phyloP scores from a whole-genome alignment of 164 flowering plant species.

The Aristolochia contorta region DNA sequence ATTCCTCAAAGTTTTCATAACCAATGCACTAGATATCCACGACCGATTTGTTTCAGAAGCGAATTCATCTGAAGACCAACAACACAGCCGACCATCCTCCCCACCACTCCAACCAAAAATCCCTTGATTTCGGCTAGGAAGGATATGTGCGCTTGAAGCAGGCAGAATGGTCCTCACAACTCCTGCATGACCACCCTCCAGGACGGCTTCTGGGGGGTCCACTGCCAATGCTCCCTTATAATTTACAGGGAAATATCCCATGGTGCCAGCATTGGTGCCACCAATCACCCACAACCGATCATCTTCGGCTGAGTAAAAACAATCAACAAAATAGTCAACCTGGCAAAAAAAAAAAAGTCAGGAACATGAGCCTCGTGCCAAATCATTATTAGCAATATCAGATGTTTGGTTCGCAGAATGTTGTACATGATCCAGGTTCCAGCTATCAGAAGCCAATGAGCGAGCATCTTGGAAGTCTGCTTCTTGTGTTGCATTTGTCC shows the following conservation, averaged over 20 bases:
- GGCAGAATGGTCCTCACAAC: slow-evolving; percentile 67
- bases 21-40: slow-evolving; percentile 66
- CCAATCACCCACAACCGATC: slow-evolving; percentile 75
- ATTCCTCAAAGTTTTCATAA: slow-evolving; percentile 34
- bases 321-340: slow-evolving; percentile 96
- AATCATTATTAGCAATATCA: not conserved
- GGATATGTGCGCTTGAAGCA: slow-evolving; percentile 20
- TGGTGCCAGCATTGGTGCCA: slow-evolving; percentile 65
- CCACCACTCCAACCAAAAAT: slow-evolving; percentile 96
- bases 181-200: slow-evolving; percentile 72
- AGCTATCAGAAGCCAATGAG: slow-evolving; percentile 61
- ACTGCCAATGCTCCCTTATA: slow-evolving; percentile 33
- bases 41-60: slow-evolving; percentile 43
- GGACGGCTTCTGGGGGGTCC: slow-evolving; percentile 66
- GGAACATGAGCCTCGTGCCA: not conserved
- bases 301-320: slow-evolving; percentile 52
- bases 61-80: slow-evolving; percentile 64
- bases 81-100: slow-evolving; percentile 96
- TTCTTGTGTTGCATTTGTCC: slow-evolving; percentile 44
- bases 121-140: slow-evolving; percentile 21
- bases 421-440: slow-evolving; percentile 57
- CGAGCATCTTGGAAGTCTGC: slow-evolving; percentile 72
- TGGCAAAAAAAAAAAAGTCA: slow-evolving; percentile 15
- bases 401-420: not conserved
- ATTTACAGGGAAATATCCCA: slow-evolving; percentile 82